Evolutionary conservation across 345 rosid genomes (phyloP), one percentile per base, ranked within the genome.

Genomic region (Trapa bicornis): DNA sequence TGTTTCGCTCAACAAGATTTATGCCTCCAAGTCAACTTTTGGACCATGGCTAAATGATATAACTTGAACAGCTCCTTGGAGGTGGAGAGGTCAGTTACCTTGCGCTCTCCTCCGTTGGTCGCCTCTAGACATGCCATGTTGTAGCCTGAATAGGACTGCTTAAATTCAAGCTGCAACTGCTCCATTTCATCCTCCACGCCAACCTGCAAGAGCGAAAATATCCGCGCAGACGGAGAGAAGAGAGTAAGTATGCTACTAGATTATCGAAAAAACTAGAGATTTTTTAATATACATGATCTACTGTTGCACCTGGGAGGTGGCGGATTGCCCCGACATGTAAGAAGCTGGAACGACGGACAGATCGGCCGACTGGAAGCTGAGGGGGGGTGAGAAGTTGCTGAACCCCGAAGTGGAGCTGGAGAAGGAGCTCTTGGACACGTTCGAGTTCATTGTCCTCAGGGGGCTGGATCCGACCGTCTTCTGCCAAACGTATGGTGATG

Each of bases 111-210:
- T 75, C 78, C 48, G 82, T 77, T 12, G 37, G 3, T 69, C 37
- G 76, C 74, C 71, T 81, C 87, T 64, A 74, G 68, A 60, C 74
- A 72, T 39, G 77, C 79, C 45, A 81, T 71, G 73, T 72, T 76
- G 76, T 80, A 85, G 72, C 69, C 70, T 16, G 75, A 67, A 71
- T 74, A 66, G 41, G 79, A 70, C 47, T 83, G 82, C 70, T 89
- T 78, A 69, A 92, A 65, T 67, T 87, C 92, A 47, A 71, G 77
- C 74, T 76, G 84, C 66, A 89, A 68, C 76, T 79, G 82, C 75
- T 72, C 75, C 68, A 92, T 80, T 79, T 85, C 89, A 38, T 66
- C 75, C 14, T 87, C 85, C 78, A 85, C 65, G 39, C 64, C 61
- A 5, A 43, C 68, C 87, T 87, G 81, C 69, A 62, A 71, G 32